Percentiles rank a stretch among this genome's conserved stretches.
Evolutionary conservation across 75 land plant species (phyloP).

Genomic region (Selaginella moellendorffii): DNA sequence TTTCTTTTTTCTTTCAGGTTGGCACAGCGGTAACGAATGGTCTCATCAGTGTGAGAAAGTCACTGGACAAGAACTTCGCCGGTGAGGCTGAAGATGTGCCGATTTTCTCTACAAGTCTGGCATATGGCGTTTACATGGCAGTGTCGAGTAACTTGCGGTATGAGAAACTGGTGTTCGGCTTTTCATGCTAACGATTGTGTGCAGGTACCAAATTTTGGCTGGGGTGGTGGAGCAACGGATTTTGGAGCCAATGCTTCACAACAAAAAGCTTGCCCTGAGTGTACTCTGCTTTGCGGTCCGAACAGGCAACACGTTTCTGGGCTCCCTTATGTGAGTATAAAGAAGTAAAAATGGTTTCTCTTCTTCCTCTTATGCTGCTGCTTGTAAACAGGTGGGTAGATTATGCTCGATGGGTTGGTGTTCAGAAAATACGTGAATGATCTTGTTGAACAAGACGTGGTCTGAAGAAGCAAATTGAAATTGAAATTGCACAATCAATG

Average conservation of each 20-base stretch:
- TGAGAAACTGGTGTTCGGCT: background rate
- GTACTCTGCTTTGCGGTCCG: conserved; percentile 63
- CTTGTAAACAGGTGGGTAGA: conserved; percentile 77
- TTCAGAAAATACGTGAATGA: conserved; percentile 45
- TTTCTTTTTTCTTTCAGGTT: conserved; percentile 33
- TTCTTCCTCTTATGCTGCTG: too few relatives aligned
- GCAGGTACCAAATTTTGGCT: conserved; percentile 77
- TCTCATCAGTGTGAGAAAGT: conserved; percentile 40
- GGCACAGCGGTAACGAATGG: conserved; percentile 66
- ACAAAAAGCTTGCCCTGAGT: conserved; percentile 56
- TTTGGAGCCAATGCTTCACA: conserved; percentile 73
- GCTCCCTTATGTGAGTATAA: conserved; percentile 63
- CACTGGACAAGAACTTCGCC: conserved; percentile 42
- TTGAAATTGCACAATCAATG: background rate
- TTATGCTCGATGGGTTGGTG: conserved; percentile 80
- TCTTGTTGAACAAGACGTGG: background rate
- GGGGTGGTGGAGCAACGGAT: conserved; percentile 80
- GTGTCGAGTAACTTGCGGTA: conserved; percentile 84
- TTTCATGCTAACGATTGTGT: background rate
- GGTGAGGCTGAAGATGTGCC: conserved; percentile 69
- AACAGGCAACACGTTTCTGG: conserved; percentile 82
- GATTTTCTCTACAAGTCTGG: conserved; percentile 59
- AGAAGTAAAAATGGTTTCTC: too few relatives aligned
- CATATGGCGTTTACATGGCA: conserved; percentile 85
- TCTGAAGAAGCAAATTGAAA: background rate